Base-by-base conservation (phyloP, 352 stramenopile species). In the Pythium rhizo-oryzae region DNA sequence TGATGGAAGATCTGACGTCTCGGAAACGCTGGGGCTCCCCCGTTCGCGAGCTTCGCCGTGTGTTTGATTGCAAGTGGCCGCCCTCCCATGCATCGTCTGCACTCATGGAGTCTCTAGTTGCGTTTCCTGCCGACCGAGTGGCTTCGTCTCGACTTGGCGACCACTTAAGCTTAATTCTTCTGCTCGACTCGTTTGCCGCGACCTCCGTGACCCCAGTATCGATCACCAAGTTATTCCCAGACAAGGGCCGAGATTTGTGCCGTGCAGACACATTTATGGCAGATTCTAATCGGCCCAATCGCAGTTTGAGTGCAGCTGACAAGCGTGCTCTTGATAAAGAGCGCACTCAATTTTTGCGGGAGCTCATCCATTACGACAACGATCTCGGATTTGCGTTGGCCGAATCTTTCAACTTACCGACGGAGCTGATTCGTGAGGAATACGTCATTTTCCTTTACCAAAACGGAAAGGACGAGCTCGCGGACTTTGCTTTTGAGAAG, bases 381-480 rank as follows among this genome's bases (percentile, higher is more conserved):
- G 60, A 63, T 0, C 54, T 93, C 4, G 87, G 84, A 0, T 90
- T 93, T 61, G 67, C 78, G 4, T 70, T 96, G 15, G 85, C 85
- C 1, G 75, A 92, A n/a, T 74, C 84, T n/a, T 93, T 96, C 66
- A 70, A 77, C 21, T 52, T 94, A 24, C 81, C 84, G n/a, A 75
- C 89, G 15, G 82, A 94, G 23, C 71, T 82, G 28, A 88, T 96
- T 64, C 84, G 84, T 25, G 83, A 93, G 79, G 85, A 92, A 59
- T 81, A 94, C 41, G 81, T 92, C 23, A 39, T 96, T 28, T 93
- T 92, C 55, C 71, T 96, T 64, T 96, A 94, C 62, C 82, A 93
- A 41, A 86, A 70, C 8, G 87, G 87, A 2, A 72, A 79, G n/a
- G 85, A 96, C 50, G 80, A 90, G 51, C 64, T 76, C 5, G 87